These are phyloP conservation scores for Cryptococcus neoformans DNA, from an alignment of 1,284 basidiomycete genomes.

Conservation along the genomic window DNA sequence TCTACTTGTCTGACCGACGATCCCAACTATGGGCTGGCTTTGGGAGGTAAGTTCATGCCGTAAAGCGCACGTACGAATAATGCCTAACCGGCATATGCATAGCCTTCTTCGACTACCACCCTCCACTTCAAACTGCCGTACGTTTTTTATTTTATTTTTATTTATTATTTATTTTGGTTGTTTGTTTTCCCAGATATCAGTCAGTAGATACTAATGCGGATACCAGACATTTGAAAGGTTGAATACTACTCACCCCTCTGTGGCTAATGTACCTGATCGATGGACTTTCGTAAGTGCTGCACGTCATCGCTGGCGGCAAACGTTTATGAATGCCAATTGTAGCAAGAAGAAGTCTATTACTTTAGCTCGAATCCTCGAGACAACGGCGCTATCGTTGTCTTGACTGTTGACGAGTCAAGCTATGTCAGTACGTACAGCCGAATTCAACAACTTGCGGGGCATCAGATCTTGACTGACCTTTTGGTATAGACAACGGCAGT, in stretches of 20 bases:
- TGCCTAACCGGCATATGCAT: neutral
- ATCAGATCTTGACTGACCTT: too few relatives aligned
- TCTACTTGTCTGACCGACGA: constrained; percentile 65
- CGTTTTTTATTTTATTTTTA: constrained; percentile 2
- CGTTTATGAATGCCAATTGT: neutral
- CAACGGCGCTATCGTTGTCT: constrained; percentile 62
- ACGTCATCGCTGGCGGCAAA: too few relatives aligned
- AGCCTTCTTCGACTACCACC: constrained; percentile 74
- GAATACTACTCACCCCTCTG: constrained; percentile 63
- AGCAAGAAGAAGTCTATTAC: constrained; percentile 59
- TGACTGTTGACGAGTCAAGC: constrained; percentile 65
- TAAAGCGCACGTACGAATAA: too few relatives aligned
- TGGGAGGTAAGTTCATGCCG: constrained; percentile 47
- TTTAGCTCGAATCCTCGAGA: constrained; percentile 70
- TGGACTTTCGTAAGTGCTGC: constrained; percentile 55
- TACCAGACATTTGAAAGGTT: constrained; percentile 62
- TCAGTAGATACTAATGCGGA: neutral
- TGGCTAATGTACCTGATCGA: constrained; percentile 59
- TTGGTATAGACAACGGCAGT: constrained; percentile 26
- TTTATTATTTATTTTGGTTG: neutral
- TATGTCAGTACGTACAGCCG: constrained; percentile 56
- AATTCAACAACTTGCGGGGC: too few relatives aligned
- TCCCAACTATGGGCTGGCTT: constrained; percentile 59
- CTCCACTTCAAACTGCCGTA: constrained; percentile 56
- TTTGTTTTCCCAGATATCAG: neutral